Evolutionary conservation across 1,139 yeast genomes (phyloP), one percentile per base, ranked within the genome.

Genomic region (Candida sojae): DNA sequence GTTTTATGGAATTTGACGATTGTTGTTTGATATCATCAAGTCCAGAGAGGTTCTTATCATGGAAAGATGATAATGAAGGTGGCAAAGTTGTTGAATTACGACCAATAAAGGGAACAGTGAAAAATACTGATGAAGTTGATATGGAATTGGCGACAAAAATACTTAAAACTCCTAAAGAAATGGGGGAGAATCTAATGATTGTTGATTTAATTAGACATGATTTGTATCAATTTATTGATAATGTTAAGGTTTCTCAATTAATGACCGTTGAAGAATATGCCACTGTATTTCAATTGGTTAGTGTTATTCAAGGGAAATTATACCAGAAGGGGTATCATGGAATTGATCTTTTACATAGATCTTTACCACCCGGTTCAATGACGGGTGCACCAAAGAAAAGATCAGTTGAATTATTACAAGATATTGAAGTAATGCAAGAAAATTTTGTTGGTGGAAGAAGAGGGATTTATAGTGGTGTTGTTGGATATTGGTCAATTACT

Each of bases 311-410:
- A 48, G 98, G 97, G 0, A 65, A 73, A 26, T 71, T 85, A 13
- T 55, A 66, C 10, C 59, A 60, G 13, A 52, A 60, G 2, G 66
- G 66, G 0, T 85, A 79, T 58, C 72, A 77, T 29, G 99, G 98
- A 0, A 73, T 91, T 38, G 98, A 93, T 62, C 73, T 92, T 5
- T 73, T 93, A 17, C 80, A 83, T 25, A 83, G 83, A 50, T 84
- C 97, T 0, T 71, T 95, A 34, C 99, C 99, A 1, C 97, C 99
- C 0, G 99, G 99, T 0, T 92, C 98, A 1, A 95, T 95, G 99
- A 95, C 99, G 0, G 99, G 99, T 3, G 99, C 99, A 0, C 99
- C 99, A 1, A 95, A 95, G 68, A 88, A 86, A 59, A 77, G 97
- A 49, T 89, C 97, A 0, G 96, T 93, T 2, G 95, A 92, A 63